phyloP scores from a whole-genome alignment of 768 basidiomycete genomes.

The Boletus rufocinnamomeus region DNA sequence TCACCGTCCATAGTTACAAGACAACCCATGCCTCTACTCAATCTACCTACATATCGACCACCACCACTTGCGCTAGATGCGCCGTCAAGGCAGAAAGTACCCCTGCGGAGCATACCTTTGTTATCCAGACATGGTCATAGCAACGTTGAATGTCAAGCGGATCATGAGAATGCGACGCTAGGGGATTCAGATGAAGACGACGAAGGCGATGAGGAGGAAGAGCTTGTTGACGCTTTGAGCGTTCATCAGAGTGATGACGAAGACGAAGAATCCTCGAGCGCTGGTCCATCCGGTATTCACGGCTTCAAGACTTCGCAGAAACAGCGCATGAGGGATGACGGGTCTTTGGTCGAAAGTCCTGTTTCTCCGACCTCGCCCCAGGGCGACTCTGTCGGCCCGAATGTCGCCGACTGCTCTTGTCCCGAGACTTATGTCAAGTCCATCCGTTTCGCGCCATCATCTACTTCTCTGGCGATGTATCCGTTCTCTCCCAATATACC shows the following conservation, averaged over 20 bases:
- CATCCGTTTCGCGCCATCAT: constrained; percentile 4
- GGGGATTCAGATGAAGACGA: constrained; percentile 39
- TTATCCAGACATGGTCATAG: constrained; percentile 42
- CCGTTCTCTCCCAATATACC: constrained; percentile 24
- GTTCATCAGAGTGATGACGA: constrained; percentile 41
- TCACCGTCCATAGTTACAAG: constrained; percentile 49
- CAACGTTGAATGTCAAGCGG: constrained; percentile 23
- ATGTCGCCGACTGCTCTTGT: constrained; percentile 3
- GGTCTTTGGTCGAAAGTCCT: not conserved
- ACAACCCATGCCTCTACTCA: constrained; percentile 48
- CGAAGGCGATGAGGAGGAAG: constrained; percentile 37
- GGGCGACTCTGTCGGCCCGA: not conserved
- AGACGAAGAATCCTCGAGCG: constrained; percentile 31
- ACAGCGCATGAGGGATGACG: constrained; percentile 8
- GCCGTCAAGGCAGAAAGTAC: constrained; percentile 24
- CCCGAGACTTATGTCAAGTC: constrained; percentile 14
- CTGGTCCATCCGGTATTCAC: constrained; percentile 16
- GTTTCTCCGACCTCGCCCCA: constrained; percentile 5
- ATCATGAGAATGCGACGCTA: constrained; percentile 23
- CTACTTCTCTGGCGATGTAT: constrained; percentile 12
- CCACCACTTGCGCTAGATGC: constrained; percentile 21
- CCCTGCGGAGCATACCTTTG: constrained; percentile 57
- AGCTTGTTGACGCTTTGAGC: constrained; percentile 38
- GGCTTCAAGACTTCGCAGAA: constrained; percentile 15
- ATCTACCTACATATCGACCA: constrained; percentile 44